Base-by-base conservation (phyloP, 1,284 basidiomycete species). In the Tilletia indica region DNA sequence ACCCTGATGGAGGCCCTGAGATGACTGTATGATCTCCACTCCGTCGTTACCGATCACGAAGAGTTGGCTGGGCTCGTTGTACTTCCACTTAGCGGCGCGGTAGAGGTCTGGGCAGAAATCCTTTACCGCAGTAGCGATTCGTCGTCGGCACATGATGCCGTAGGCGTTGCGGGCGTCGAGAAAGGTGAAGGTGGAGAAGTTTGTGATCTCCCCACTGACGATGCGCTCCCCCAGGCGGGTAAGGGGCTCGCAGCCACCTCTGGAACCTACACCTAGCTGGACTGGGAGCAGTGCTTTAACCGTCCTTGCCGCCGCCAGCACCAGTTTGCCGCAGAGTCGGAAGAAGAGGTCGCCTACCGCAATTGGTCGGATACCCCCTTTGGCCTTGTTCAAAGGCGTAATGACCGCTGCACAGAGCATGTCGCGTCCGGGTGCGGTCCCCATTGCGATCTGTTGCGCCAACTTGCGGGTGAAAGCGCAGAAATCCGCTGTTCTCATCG, bases 251-350 rank as follows among this genome's bases (percentile, higher is more conserved):
- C 9, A 9, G 9, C 56, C 56, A 21, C 56, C 56, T 9, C 11
- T 11, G 21, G 56, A 61, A 12, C 31, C 31, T n/a, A 61, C 56
- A 25, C 56, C 56, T 9, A 61, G 56, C 21, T 61, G 56, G 56
- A 9, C 25, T n/a, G 56, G 56, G 11, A 61, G 31, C n/a, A 61
- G 56, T 9, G 12, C 12, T 9, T n/a, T 12, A 9, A 12, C 9
- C 11, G 25, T 9, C 9, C 11, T 9, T 9, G 25, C 11, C 9
- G 12, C n/a, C 12, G 31, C n/a, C 12, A 61, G 9, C 11, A 61
- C 11, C 11, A 61, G 19, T 21, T n/a, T 61, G 56, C 11, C 56
- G 12, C 19, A 34, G 56, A 61, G 56, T 21, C 56, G 56, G 56
- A 11, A 61, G 21, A 61, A 11, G 56, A 61, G 56, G 9, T 61